Evolutionary conservation across 352 stramenopile genomes (phyloP).

Genomic region (Vaucheria bursata): DNA sequence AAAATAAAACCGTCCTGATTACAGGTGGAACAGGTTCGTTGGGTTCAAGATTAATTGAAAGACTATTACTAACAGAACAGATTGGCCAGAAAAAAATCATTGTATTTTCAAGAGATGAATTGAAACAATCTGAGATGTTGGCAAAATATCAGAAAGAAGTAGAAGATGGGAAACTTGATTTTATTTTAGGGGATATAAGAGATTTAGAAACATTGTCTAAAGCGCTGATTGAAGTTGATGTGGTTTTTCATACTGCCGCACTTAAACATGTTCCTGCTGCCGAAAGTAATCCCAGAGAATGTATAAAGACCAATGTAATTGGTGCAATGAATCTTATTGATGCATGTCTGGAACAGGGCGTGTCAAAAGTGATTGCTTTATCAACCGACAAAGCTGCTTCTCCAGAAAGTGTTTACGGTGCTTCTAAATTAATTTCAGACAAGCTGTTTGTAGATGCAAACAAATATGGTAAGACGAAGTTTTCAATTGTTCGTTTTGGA

Average conservation of each 20-base stretch:
- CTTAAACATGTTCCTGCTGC: not conserved
- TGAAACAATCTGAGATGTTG: slow-evolving; percentile 1
- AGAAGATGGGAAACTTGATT: not conserved
- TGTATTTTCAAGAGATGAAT: not conserved
- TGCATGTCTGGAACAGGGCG: not conserved
- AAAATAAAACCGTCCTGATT: too few species aligned
- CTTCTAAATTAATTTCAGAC: not conserved
- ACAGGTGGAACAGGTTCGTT: too few species aligned
- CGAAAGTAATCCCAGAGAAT: not conserved
- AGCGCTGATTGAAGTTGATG: not conserved
- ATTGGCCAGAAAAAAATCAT: too few species aligned
- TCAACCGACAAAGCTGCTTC: not conserved
- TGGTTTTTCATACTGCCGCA: not conserved
- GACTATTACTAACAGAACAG: too few species aligned
- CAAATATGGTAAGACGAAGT: not conserved
- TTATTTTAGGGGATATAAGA: not conserved
- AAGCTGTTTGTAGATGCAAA: not conserved
- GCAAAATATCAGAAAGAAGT: too few species aligned
- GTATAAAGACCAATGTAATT: not conserved
- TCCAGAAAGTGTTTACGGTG: not conserved
- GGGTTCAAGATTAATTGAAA: too few species aligned
- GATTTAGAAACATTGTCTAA: not conserved
- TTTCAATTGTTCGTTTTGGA: not conserved
- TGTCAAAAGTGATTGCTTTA: not conserved
- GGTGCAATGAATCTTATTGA: not conserved